Evolutionary conservation across 768 basidiomycete species (phyloP).

Genomic region (Auricularia auricula-judae): DNA sequence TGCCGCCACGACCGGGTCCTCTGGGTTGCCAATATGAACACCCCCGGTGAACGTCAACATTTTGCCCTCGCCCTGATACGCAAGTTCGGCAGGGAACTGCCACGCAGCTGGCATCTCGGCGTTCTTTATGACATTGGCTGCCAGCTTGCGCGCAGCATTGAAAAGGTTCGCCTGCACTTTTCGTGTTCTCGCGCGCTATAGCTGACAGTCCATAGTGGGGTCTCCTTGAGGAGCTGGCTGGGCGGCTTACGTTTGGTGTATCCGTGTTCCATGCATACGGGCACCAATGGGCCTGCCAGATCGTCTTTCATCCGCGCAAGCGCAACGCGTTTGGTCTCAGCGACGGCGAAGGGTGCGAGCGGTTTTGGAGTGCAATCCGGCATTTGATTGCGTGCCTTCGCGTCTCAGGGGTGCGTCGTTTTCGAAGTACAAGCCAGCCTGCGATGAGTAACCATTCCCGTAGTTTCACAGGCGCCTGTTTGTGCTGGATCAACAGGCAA

Average conservation of each 20-base stretch:
- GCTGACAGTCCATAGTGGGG: conserved; percentile 2
- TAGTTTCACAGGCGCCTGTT: neutral
- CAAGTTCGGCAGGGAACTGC: conserved; percentile 1
- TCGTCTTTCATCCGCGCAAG: conserved; percentile 1
- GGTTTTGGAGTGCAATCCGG: conserved; percentile 5
- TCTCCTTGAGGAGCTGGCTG: conserved; percentile 5
- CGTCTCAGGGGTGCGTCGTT: conserved; percentile 4
- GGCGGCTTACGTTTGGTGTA: conserved; percentile 19
- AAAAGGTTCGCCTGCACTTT: neutral
- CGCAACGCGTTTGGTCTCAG: conserved; percentile 1
- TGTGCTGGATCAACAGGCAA: neutral
- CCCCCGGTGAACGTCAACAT: conserved; percentile 6
- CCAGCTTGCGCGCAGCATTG: conserved; percentile 21
- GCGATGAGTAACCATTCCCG: too few species aligned
- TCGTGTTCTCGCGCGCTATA: neutral
- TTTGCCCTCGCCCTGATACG: conserved; percentile 6
- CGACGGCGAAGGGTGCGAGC: conserved; percentile 7
- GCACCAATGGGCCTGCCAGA: conserved; percentile 6
- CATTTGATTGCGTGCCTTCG: conserved; percentile 2
- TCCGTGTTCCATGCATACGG: conserved; percentile 23
- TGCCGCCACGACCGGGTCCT: conserved; percentile 7
- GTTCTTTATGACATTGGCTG: conserved; percentile 24
- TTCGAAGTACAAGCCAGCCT: neutral
- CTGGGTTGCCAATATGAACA: conserved; percentile 5
- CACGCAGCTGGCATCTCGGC: conserved; percentile 18